Evolutionary conservation across 2,329 filamentous ascomycete species (phyloP).

Genomic region (Aspergillus aculeatinus): DNA sequence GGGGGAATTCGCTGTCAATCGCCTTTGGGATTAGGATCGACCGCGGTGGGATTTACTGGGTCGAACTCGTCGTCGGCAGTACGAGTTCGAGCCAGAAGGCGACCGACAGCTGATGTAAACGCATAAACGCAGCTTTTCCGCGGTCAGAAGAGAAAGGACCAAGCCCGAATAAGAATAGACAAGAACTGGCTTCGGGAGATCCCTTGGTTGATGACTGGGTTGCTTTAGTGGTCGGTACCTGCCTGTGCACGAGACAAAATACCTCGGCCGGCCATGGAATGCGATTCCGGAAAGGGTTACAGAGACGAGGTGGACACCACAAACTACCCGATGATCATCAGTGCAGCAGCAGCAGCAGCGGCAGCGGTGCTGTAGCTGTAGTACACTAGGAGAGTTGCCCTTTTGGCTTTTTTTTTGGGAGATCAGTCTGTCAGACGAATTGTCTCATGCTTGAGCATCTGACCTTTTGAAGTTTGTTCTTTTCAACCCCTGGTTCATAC

Average conservation of each 20-base stretch:
- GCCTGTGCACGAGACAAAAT: constrained; percentile 15
- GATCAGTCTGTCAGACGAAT: constrained; percentile 6
- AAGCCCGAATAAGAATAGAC: background rate
- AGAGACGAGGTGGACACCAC: constrained; percentile 16
- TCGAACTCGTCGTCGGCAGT: background rate
- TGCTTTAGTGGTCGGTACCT: constrained; percentile 15
- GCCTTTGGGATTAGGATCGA: constrained; percentile 21
- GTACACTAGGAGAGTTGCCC: background rate
- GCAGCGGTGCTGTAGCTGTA: too few relatives aligned
- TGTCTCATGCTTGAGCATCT: constrained; percentile 6
- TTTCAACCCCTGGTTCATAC: background rate
- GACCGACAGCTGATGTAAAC: background rate
- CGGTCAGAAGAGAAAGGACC: background rate
- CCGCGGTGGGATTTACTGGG: constrained; percentile 2
- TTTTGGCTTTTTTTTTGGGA: background rate
- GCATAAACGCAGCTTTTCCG: background rate
- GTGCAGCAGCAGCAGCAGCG: constrained; percentile 7
- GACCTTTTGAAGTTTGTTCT: background rate
- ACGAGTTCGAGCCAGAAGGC: constrained; percentile 3
- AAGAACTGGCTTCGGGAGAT: constrained; percentile 5
- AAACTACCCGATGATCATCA: constrained; percentile 20
- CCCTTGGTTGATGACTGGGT: constrained; percentile 8
- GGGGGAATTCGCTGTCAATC: constrained; percentile 3
- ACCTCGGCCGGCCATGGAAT: constrained; percentile 19
- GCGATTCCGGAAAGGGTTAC: constrained; percentile 16